Conservation (phyloP, 768 basidiomycete genomes). For the Lyophyllum shimeji region DNA sequence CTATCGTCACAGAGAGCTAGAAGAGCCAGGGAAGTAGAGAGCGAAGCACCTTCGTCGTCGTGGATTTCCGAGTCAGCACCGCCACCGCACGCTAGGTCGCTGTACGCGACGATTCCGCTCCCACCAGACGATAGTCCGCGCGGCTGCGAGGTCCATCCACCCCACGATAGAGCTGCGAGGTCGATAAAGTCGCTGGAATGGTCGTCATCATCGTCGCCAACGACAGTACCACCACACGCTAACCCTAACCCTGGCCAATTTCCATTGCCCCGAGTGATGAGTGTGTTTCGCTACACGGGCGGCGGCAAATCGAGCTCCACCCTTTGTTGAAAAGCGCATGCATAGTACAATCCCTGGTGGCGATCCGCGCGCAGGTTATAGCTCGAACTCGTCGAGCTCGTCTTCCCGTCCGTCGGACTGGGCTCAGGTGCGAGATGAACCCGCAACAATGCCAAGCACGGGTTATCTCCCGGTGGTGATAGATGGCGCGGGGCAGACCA, state of each 20-base stretch:
- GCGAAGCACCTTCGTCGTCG: background rate
- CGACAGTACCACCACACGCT: background rate
- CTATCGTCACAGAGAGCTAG: background rate
- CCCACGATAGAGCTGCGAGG: background rate
- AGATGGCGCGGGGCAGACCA: constrained; percentile 1
- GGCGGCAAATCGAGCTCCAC: background rate
- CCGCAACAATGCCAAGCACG: background rate
- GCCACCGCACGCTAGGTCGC: constrained; percentile 8
- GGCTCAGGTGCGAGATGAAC: background rate
- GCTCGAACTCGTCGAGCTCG: background rate
- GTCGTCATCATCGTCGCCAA: background rate
- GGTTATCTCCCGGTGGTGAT: constrained; percentile 6
- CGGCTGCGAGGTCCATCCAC: background rate
- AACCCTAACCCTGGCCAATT: background rate
- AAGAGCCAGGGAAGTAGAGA: background rate
- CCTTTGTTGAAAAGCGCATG: background rate
- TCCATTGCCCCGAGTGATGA: background rate
- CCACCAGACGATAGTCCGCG: background rate
- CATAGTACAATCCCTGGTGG: background rate
- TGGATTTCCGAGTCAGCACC: background rate
- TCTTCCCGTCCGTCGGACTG: background rate
- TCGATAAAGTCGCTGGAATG: background rate
- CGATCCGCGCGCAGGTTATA: background rate
- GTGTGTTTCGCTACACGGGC: background rate
- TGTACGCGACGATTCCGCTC: constrained; percentile 13